A percentile compares a stretch with the other conserved stretches of the same genome.
Evolutionary conservation across 148 eudicot genomes (phyloP).

Genomic region (Rhododendron mucronatum): DNA sequence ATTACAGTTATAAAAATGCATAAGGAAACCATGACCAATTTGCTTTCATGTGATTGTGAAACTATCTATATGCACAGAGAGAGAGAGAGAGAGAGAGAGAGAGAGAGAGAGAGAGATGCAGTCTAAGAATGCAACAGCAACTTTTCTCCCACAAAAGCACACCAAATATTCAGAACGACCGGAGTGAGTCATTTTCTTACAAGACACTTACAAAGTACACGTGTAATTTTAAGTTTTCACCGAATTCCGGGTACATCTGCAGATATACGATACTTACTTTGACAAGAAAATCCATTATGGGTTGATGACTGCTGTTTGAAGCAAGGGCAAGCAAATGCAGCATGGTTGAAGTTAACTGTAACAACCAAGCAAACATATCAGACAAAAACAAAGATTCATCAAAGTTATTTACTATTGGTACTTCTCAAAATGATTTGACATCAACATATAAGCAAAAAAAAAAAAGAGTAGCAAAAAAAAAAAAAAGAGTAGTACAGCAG

Average conservation of each 20-base stretch:
- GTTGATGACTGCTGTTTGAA: conserved; percentile 40
- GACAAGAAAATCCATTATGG: conserved; percentile 56
- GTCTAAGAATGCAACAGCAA: not conserved
- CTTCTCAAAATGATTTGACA: not conserved
- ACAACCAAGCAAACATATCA: conserved; percentile 13
- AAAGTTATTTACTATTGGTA: not conserved
- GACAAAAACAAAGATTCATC: not conserved
- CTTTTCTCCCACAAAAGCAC: not conserved
- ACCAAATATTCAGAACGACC: not conserved
- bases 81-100: not conserved
- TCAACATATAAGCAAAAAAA: not conserved
- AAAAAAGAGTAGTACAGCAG: not conserved
- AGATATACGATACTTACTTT: conserved; percentile 45
- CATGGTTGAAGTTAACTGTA: conserved; percentile 88
- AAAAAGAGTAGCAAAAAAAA: not conserved
- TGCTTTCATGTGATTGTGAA: not conserved
- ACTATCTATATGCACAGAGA: too few relatives aligned
- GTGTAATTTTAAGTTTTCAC: not conserved
- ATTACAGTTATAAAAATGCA: not conserved
- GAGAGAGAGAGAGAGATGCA: not conserved
- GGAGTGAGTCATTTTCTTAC: not conserved
- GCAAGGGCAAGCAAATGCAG: conserved; percentile 82
- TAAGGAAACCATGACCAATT: not conserved
- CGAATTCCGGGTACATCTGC: not conserved
- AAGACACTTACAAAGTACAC: not conserved